Percentiles rank a stretch among this genome's conserved stretches.
phyloP scores from a whole-genome alignment of 768 basidiomycete genomes.

The Boletus barrowsii region DNA sequence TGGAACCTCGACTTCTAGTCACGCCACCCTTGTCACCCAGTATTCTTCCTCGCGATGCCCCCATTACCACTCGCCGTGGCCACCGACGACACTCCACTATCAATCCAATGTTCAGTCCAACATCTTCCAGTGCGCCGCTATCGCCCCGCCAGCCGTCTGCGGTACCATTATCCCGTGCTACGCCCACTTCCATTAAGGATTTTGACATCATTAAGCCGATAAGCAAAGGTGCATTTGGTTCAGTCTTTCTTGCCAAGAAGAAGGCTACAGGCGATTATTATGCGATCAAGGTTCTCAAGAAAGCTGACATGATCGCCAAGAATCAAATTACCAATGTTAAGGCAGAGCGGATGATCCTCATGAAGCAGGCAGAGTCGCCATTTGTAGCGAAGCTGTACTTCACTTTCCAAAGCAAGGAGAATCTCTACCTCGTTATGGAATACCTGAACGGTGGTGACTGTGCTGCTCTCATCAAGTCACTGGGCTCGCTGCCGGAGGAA shows the following conservation, averaged over 20 bases:
- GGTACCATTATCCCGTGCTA: conserved; percentile 73
- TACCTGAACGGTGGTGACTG: conserved; percentile 99
- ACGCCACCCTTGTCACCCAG: conserved; percentile 72
- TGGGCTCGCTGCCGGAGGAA: conserved; percentile 92
- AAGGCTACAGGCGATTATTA: conserved; percentile 97
- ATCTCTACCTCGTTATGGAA: conserved; percentile 98
- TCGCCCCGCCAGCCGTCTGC: conserved; percentile 85
- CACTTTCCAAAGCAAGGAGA: conserved; percentile 99
- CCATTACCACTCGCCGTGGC: conserved; percentile 45
- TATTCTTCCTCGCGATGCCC: conserved; percentile 51
- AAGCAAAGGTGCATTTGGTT: conserved; percentile 97
- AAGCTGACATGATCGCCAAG: conserved; percentile 99
- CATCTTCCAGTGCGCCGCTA: conserved; percentile 51
- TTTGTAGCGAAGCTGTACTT: conserved; percentile 98
- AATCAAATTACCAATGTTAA: conserved; percentile 99
- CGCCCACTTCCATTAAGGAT: conserved; percentile 93
- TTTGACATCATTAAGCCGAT: conserved; percentile 99
- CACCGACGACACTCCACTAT: conserved; percentile 74
- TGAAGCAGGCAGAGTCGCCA: conserved; percentile 98
- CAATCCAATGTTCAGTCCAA: conserved; percentile 59
- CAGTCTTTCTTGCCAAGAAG: conserved; percentile 98
- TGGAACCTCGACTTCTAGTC: conserved; percentile 62
- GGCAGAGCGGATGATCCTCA: conserved; percentile 98
- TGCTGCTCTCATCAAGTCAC: conserved; percentile 91
- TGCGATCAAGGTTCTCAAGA: conserved; percentile 99